Percentiles rank a stretch among this genome's conserved stretches.
Conservation (phyloP, 257 asterid genomes). For the Solanum sitiens region DNA sequence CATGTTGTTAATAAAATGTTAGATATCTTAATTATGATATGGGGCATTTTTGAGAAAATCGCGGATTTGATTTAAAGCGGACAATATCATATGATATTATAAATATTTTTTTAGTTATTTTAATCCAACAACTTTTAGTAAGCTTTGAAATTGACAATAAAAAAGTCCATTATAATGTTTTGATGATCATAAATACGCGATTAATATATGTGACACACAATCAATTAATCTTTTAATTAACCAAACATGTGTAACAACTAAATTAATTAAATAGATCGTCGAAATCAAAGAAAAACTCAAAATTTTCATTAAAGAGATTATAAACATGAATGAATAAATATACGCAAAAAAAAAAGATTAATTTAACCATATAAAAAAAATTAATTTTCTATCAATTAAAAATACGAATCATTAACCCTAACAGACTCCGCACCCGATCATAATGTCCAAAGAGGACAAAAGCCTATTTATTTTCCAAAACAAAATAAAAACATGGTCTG, state of each 20-base stretch:
- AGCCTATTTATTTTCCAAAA: neutral
- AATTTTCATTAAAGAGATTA: rapidly evolving
- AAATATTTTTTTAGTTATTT: neutral
- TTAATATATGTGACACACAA: too few relatives aligned
- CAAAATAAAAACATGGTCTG: neutral
- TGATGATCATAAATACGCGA: too few relatives aligned
- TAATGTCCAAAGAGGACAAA: neutral
- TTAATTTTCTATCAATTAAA: neutral
- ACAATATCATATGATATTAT: neutral
- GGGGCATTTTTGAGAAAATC: neutral
- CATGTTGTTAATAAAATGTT: neutral
- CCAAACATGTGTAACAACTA: neutral
- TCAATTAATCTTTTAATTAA: too few relatives aligned
- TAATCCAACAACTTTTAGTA: neutral
- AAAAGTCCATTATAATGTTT: too few relatives aligned
- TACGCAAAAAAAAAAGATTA: neutral
- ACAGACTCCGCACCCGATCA: neutral
- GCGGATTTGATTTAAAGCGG: neutral
- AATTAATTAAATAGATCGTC: neutral
- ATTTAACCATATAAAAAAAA: neutral
- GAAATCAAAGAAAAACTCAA: neutral
- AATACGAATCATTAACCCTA: rapidly evolving
- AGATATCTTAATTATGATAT: neutral
- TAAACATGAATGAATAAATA: neutral
- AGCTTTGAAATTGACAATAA: too few relatives aligned